Conservation (phyloP, 768 basidiomycete genomes). For the Albatrellus ellisii region DNA sequence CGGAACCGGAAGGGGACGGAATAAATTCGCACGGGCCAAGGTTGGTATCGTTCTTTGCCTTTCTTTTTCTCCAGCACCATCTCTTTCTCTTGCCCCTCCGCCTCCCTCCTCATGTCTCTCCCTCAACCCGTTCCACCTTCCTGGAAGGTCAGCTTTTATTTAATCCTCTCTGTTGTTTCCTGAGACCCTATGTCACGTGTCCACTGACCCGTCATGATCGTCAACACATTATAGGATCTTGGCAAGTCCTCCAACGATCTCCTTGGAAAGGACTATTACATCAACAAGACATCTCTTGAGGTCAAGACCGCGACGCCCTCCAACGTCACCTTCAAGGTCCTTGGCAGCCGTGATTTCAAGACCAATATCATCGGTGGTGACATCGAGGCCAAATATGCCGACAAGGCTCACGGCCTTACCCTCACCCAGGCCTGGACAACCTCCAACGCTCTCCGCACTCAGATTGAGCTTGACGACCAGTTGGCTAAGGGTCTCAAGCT, state of each 20-base stretch:
- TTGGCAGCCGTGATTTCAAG: slow-evolving; percentile 70
- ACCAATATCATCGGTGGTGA: slow-evolving; percentile 68
- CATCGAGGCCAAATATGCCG: slow-evolving; percentile 88
- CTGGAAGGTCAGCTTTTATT: slow-evolving; percentile 63
- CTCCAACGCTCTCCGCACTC: slow-evolving; percentile 79
- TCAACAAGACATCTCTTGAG: slow-evolving; percentile 59
- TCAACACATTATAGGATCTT: slow-evolving; percentile 45
- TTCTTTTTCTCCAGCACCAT: slow-evolving; percentile 32
- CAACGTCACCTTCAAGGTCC: slow-evolving; percentile 88
- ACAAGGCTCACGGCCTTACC: slow-evolving; percentile 86
- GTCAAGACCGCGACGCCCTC: slow-evolving; percentile 85
- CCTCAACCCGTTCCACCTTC: slow-evolving; percentile 95
- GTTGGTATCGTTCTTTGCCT: neutral
- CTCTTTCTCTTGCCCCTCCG: slow-evolving; percentile 90
- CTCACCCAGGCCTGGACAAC: slow-evolving; percentile 97
- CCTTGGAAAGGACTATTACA: slow-evolving; percentile 84
- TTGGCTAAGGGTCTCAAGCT: slow-evolving; percentile 97
- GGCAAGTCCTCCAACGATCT: slow-evolving; percentile 97
- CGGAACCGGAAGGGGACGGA: neutral
- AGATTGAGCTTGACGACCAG: slow-evolving; percentile 93
- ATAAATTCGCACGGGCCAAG: neutral
- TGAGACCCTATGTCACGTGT: neutral
- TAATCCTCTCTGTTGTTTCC: neutral
- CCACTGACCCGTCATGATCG: slow-evolving; percentile 1
- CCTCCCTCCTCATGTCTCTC: slow-evolving; percentile 87